phyloP scores from a whole-genome alignment of 2,329 filamentous ascomycete species.

The Parafenestella ontariensis region DNA sequence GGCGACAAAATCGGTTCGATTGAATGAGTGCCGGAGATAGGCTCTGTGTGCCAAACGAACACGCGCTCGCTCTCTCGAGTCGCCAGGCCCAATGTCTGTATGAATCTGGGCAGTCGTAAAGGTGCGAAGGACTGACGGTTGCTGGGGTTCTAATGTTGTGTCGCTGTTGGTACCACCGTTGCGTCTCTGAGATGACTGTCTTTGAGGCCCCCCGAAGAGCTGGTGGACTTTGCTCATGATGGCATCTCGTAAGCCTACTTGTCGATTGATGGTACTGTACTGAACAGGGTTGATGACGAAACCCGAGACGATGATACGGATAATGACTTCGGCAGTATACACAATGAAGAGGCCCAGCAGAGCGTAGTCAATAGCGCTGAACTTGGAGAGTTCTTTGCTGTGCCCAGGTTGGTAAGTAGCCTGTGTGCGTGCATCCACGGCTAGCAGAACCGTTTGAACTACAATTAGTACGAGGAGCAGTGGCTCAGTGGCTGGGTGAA shows the following conservation, averaged over 20 bases:
- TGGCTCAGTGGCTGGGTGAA: constrained; percentile 87
- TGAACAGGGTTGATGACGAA: constrained; percentile 89
- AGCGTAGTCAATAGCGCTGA: constrained; percentile 75
- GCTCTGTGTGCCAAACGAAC: constrained; percentile 87
- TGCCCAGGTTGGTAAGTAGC: constrained; percentile 65
- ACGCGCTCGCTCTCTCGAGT: constrained; percentile 79
- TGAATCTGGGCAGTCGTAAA: constrained; percentile 75
- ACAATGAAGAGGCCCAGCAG: constrained; percentile 84
- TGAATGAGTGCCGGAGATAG: constrained; percentile 94
- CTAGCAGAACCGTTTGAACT: constrained; percentile 84
- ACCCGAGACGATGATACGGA: constrained; percentile 90
- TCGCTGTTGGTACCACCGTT: constrained; percentile 47
- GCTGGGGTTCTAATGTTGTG: constrained; percentile 43
- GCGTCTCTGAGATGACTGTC: constrained; percentile 70
- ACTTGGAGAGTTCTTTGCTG: constrained; percentile 68
- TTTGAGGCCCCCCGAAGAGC: constrained; percentile 78
- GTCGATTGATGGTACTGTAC: constrained; percentile 88
- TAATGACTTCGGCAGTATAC: constrained; percentile 84
- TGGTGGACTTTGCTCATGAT: constrained; percentile 77
- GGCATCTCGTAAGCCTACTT: constrained; percentile 75
- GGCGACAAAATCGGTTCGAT: constrained; percentile 91
- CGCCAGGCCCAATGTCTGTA: constrained; percentile 58
- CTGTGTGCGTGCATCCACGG: constrained; percentile 78
- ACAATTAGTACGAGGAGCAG: constrained; percentile 87
- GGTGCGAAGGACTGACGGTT: constrained; percentile 74